Evolutionary conservation across 352 stramenopile species (phyloP).

Genomic region (Phytophthora aleatoria): DNA sequence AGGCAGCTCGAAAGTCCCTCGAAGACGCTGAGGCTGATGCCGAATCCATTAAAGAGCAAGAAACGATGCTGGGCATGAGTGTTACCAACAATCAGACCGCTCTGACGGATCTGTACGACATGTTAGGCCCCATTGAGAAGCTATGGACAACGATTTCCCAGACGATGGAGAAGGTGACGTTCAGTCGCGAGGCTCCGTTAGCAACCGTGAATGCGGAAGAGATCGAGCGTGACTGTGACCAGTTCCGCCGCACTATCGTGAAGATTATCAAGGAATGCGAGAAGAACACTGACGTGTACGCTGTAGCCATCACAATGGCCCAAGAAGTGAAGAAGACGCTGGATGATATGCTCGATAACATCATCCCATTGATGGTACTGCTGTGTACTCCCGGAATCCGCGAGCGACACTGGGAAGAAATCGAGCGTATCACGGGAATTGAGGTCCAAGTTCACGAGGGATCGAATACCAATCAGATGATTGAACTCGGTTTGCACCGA

Average conservation of each 20-base stretch:
- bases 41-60: conserved; percentile 88
- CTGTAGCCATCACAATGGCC: conserved; percentile 77
- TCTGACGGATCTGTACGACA: conserved; percentile 77
- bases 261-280: conserved; percentile 93
- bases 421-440: conserved; percentile 86
- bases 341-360: conserved; percentile 87
- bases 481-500: conserved; percentile 86
- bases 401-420: conserved; percentile 93
- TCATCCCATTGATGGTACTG: conserved; percentile 92
- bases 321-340: conserved; percentile 84
- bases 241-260: conserved; percentile 87
- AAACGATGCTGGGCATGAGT: conserved; percentile 85
- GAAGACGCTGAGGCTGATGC: conserved; percentile 84
- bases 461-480: conserved; percentile 91
- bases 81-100: conserved; percentile 82
- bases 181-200: conserved; percentile 65
- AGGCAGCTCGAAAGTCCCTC: conserved; percentile 74
- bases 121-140: conserved; percentile 86
- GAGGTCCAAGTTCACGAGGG: conserved; percentile 90
- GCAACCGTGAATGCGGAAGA: conserved; percentile 84
- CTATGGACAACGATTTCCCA: conserved; percentile 86
- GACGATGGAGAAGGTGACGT: conserved; percentile 80
- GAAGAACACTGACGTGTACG: conserved; percentile 86
- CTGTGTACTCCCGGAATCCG: conserved; percentile 93
- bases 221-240: conserved; percentile 85